A percentile compares a stretch with the other conserved stretches of the same genome.
Evolutionary conservation across 768 basidiomycete genomes (phyloP).

Genomic region (Asterophora lycoperdoides): DNA sequence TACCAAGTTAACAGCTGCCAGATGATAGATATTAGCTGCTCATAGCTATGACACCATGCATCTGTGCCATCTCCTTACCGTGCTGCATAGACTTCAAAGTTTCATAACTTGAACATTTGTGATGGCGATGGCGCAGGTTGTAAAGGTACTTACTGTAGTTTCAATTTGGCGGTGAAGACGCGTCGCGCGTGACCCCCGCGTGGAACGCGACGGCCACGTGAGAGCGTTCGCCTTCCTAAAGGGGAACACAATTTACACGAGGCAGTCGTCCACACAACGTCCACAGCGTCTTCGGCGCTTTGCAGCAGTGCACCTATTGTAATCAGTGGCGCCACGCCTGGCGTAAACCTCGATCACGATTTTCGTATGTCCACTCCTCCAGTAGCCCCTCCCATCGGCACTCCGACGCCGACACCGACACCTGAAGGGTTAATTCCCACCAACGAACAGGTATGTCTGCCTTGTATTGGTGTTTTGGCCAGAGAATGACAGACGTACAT

Average conservation of each 20-base stretch:
- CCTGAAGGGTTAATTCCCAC: slow-evolving; percentile 53
- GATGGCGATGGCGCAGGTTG: no score
- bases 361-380: slow-evolving; percentile 30
- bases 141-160: no score
- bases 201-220: slow-evolving; percentile 19
- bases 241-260: slow-evolving; percentile 14
- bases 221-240: slow-evolving; percentile 4
- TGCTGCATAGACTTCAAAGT: no score
- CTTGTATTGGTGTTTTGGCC: slow-evolving; percentile 7
- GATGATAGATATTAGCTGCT: no score
- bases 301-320: not conserved
- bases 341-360: slow-evolving; percentile 14
- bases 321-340: no score
- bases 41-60: no score
- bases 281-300: slow-evolving; percentile 6
- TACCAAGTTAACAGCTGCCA: no score
- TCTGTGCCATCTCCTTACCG: no score
- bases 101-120: no score
- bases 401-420: slow-evolving; percentile 27
- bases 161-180: no score
- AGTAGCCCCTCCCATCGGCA: slow-evolving; percentile 40
- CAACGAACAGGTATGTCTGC: slow-evolving; percentile 59
- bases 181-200: slow-evolving; percentile 13
- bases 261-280: slow-evolving; percentile 19
- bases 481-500: slow-evolving; percentile 17